phyloP scores from a whole-genome alignment of 192 early-diverging fungal species.

The Mortierella claussenii region DNA sequence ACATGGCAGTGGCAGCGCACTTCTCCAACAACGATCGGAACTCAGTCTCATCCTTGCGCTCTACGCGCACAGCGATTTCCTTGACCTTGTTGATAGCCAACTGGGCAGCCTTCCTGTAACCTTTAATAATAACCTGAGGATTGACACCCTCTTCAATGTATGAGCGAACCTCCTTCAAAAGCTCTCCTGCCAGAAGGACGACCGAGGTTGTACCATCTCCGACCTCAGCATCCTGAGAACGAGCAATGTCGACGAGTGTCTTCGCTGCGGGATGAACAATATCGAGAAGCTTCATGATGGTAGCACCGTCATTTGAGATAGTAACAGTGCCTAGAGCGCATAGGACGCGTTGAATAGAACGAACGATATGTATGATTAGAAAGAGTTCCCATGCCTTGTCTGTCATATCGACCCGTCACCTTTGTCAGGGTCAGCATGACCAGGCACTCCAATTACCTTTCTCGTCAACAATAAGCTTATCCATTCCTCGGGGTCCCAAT shows the following conservation, averaged over 20 bases:
- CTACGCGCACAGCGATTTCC: conserved; percentile 90
- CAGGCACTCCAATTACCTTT: conserved; percentile 66
- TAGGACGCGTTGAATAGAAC: neutral
- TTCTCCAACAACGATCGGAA: conserved; percentile 93
- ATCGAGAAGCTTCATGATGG: conserved; percentile 97
- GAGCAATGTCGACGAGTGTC: conserved; percentile 97
- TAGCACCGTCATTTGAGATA: conserved; percentile 99
- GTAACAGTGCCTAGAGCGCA: conserved; percentile 78
- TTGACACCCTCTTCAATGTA: conserved; percentile 96
- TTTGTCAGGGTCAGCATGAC: neutral
- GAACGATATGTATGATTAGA: conserved; percentile 1
- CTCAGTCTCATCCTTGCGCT: conserved; percentile 82
- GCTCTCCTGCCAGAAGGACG: conserved; percentile 95
- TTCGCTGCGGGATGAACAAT: conserved; percentile 99
- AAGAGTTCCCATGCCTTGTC: neutral
- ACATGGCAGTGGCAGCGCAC: conserved; percentile 98
- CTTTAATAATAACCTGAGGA: conserved; percentile 94
- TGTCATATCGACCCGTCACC: neutral
- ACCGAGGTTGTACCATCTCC: conserved; percentile 99
- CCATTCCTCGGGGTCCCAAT: conserved; percentile 98
- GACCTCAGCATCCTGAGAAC: conserved; percentile 98
- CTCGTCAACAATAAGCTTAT: conserved; percentile 97
- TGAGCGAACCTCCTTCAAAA: conserved; percentile 94
- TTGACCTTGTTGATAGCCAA: conserved; percentile 93
- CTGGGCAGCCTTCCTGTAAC: conserved; percentile 92